phyloP scores from a whole-genome alignment of 495 filamentous ascomycete species.

The Lentithecium fluviatile region DNA sequence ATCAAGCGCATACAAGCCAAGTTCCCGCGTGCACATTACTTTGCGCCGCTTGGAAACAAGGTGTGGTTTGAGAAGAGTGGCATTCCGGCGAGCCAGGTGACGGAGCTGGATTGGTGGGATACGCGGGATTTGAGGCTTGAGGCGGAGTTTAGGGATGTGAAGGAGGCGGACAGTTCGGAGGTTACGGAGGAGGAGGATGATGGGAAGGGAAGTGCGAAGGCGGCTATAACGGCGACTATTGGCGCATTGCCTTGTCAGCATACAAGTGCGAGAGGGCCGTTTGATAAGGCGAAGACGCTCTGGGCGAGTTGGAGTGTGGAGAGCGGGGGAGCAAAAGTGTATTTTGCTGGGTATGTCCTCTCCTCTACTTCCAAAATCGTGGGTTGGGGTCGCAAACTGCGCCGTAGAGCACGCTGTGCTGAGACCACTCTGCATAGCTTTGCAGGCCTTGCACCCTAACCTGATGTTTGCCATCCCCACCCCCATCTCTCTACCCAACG shows the following conservation, averaged over 20 bases:
- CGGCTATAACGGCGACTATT: constrained; percentile 75
- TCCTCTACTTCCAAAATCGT: no score
- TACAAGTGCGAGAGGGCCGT: constrained; percentile 62
- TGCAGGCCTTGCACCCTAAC: no score
- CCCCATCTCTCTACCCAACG: no score
- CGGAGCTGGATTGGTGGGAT: constrained; percentile 97
- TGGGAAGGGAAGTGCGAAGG: constrained; percentile 54
- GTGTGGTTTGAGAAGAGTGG: constrained; percentile 72
- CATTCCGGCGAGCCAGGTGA: constrained; percentile 60
- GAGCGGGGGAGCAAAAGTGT: constrained; percentile 71
- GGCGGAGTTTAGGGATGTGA: constrained; percentile 12
- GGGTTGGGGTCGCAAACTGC: no score
- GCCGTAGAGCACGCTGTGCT: no score
- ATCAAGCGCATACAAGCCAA: constrained; percentile 66
- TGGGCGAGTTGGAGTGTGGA: constrained; percentile 86
- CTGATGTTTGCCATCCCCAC: no score
- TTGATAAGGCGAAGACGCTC: constrained; percentile 71
- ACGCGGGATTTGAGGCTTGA: constrained; percentile 66
- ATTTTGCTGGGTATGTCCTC: constrained; percentile 60
- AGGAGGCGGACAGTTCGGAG: neutral
- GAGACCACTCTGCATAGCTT: no score
- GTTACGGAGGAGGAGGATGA: neutral
- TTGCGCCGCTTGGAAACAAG: constrained; percentile 84
- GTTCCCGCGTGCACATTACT: constrained; percentile 82
- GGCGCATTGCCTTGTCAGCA: constrained; percentile 87